Evolutionary conservation across 352 stramenopile genomes (phyloP).

Genomic region (Phytopythium ostracodes): DNA sequence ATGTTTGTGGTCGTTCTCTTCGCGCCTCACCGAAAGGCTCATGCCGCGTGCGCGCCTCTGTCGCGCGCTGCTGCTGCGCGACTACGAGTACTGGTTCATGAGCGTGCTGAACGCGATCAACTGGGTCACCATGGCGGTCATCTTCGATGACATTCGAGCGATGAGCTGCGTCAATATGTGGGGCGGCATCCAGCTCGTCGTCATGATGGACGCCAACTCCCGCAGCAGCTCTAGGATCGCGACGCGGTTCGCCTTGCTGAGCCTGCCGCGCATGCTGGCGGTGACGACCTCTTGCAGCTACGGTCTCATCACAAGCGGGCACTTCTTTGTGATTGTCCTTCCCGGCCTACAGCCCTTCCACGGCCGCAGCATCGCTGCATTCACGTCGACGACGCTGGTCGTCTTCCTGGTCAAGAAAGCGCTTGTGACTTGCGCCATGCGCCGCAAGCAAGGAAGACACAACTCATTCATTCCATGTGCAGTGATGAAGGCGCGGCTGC

Average conservation of each 20-base stretch:
- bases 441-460: background rate
- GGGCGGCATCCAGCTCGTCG: background rate
- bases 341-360: background rate
- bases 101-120: slow-evolving; percentile 21
- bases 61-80: slow-evolving; percentile 12
- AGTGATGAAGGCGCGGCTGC: background rate
- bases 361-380: background rate
- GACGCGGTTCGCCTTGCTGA: no score
- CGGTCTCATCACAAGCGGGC: no score
- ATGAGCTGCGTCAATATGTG: background rate
- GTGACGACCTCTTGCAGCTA: no score
- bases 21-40: background rate
- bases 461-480: background rate
- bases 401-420: background rate
- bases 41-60: background rate
- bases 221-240: no score
- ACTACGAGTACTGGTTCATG: slow-evolving; percentile 34
- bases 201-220: no score
- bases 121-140: background rate
- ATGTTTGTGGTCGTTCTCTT: background rate
- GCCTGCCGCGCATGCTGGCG: no score
- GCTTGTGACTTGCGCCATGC: background rate
- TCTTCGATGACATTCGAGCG: background rate
- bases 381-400: background rate
- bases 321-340: background rate